Evolutionary conservation across 768 basidiomycete species (phyloP), one percentile per base, ranked within the genome.

Genomic region (Rubroboletus pulcherrimus): DNA sequence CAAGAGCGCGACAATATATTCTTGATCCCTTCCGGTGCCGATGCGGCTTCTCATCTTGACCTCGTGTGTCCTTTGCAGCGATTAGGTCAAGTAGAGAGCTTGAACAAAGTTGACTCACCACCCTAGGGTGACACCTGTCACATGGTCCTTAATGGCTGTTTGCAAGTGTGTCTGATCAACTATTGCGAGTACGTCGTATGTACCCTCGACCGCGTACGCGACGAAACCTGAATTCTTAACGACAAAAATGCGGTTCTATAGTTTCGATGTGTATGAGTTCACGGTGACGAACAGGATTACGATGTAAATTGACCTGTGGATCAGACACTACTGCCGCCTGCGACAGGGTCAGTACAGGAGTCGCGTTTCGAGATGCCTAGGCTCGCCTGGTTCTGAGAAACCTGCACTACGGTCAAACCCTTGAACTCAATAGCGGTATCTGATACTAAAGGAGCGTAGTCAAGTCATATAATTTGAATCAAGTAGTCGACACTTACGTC

Each of bases 161-260:
- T 81, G 78, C 49, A 93, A 71, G 68, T 93, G 91, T 1, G 90
- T 92, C 66, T 91, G 90, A 65, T 93, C 91, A 39, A 93, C 85
- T 54, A 93, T 85, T 4, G 85, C 85, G 38, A 93, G 81, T 24
- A 93, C 89, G 37, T 75, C 66, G 58, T 87, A 92, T n/a, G 87
- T 84, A 42, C 90, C 90, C 69, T 87, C 81, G 47, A 89, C 74
- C 0, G 87, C 87, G 63, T 83, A 87, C 1, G 90, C 85, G 15
- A 88, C 88, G 58, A 91, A 90, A 10, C 89, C 89, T 34, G 82
- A 76, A 63, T 89, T 87, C 69, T 86, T 89, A 62, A 92, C 75
- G 17, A 93, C 86, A 65, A 93, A 91, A 26, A 91, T 81, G 35
- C 82, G 84, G 57, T 91, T 91, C 73, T 77, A 40, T 29, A 26